Conservation (phyloP, 306 rosid genomes). For the Prunus armeniaca region DNA sequence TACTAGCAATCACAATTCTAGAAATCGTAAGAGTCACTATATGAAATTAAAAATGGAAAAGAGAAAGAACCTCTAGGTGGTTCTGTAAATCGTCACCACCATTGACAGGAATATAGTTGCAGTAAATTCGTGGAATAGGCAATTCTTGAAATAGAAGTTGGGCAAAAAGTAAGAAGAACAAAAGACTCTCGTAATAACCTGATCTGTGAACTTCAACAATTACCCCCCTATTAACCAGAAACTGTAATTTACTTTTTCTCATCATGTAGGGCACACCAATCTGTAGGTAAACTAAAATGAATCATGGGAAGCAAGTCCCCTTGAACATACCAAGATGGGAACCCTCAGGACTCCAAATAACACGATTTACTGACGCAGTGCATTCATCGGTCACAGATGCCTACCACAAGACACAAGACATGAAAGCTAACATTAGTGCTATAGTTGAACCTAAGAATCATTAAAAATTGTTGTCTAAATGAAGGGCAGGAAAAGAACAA, state of each 20-base stretch:
- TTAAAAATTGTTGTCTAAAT: not conserved
- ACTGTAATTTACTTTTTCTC: not conserved
- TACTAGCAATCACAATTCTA: not conserved
- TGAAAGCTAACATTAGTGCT: not conserved
- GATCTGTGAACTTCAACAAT: not conserved
- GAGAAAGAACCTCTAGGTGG: constrained; percentile 3
- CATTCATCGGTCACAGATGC: not conserved
- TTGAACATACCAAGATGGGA: not conserved
- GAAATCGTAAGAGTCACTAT: not conserved
- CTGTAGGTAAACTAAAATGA: not conserved
- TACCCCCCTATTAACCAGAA: not conserved
- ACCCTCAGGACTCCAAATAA: constrained; percentile 26
- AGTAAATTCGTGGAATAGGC: constrained; percentile 23
- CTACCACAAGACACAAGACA: not conserved
- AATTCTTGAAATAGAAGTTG: constrained; percentile 3
- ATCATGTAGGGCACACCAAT: not conserved
- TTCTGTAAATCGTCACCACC: constrained; percentile 1
- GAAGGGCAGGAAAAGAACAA: not conserved
- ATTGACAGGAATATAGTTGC: constrained; percentile 20
- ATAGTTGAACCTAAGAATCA: not conserved
- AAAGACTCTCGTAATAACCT: not conserved
- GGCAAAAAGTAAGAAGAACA: not conserved
- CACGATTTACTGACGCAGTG: constrained; percentile 20
- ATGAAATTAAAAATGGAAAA: no score
- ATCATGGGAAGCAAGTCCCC: not conserved